Percentiles rank a stretch among this genome's conserved stretches.
Conservation (phyloP, 768 basidiomycete genomes). For the Boletellus ananiceps region DNA sequence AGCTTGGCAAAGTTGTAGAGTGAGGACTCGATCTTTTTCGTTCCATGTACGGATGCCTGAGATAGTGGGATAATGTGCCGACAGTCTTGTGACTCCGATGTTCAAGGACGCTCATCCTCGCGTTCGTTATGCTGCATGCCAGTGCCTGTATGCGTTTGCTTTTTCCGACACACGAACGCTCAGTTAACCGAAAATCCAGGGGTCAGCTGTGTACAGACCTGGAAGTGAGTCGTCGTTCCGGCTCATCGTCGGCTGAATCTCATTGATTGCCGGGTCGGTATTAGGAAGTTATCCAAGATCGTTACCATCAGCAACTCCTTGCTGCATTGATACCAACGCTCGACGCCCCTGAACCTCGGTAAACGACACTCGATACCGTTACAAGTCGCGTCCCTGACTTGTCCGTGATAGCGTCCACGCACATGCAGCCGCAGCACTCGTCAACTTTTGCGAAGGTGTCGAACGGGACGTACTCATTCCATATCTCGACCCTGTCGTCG, state of each 20-base stretch:
- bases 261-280: not conserved
- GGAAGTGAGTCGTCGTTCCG: constrained; percentile 45
- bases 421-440: constrained; percentile 82
- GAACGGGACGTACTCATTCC: constrained; percentile 67
- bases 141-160: constrained; percentile 60
- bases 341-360: constrained; percentile 73
- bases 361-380: constrained; percentile 6
- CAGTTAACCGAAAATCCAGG: constrained; percentile 33
- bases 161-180: not conserved
- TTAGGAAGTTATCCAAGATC: constrained; percentile 71
- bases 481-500: constrained; percentile 77
- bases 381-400: not conserved
- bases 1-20: constrained; percentile 80
- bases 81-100: constrained; percentile 69
- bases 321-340: constrained; percentile 66
- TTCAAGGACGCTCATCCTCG: constrained; percentile 76
- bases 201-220: constrained; percentile 89
- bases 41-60: not conserved
- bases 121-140: constrained; percentile 73
- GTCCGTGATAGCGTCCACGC: constrained; percentile 61
- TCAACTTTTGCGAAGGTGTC: constrained; percentile 89
- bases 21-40: constrained; percentile 33
- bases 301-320: constrained; percentile 65
- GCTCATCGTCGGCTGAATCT: not conserved
- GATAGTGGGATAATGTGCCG: not conserved